phyloP scores from a whole-genome alignment of 1,284 basidiomycete genomes.

The Ustilago trichophora region DNA sequence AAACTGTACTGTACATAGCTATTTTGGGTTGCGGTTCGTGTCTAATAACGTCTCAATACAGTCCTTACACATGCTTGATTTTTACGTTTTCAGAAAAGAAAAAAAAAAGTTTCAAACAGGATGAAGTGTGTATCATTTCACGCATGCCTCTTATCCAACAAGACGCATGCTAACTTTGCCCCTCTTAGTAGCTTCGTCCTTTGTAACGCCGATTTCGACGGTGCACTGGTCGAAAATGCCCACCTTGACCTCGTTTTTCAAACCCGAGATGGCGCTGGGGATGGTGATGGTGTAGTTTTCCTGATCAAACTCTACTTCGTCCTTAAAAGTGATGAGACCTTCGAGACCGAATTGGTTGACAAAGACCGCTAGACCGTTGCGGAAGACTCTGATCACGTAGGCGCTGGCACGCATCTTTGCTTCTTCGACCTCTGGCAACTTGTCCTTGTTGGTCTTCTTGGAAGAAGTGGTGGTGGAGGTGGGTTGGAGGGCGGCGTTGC shows the following conservation, averaged over 20 bases:
- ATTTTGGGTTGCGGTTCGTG: no score
- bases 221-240: conserved; percentile 87
- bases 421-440: neutral
- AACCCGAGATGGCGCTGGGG: conserved; percentile 67
- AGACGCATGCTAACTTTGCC: conserved; percentile 90
- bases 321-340: conserved; percentile 90
- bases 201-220: conserved; percentile 89
- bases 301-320: conserved; percentile 85
- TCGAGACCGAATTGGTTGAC: conserved; percentile 93
- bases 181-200: conserved; percentile 91
- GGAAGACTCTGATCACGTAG: conserved; percentile 92
- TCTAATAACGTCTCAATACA: no score
- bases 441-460: neutral
- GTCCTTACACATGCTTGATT: no score
- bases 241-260: conserved; percentile 48
- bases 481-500: no score
- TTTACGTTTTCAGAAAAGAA: no score
- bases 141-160: conserved; percentile 68
- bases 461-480: no score
- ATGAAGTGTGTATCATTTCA: no score
- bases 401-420: conserved; percentile 69
- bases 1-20: no score
- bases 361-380: conserved; percentile 94
- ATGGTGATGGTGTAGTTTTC: conserved; percentile 87
- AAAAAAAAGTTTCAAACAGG: no score